Conservation (phyloP, 148 eudicot genomes). For the Cornus controversa region DNA sequence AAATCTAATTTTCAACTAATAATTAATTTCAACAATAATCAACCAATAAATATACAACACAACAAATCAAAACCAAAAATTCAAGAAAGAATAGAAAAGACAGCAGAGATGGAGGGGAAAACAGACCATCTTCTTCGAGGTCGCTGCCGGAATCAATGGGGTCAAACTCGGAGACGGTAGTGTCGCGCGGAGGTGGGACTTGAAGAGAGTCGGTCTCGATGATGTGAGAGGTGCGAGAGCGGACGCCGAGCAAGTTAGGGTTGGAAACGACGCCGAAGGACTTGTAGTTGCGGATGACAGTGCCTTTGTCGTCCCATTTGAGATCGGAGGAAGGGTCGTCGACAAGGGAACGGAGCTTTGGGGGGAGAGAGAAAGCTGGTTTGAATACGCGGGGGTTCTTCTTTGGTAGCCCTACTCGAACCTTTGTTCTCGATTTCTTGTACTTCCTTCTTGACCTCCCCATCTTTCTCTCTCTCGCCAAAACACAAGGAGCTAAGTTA, state of each 20-base stretch:
- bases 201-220: conserved; percentile 71
- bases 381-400: conserved; percentile 70
- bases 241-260: conserved; percentile 75
- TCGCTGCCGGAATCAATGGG: conserved; percentile 78
- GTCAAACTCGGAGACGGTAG: conserved; percentile 44
- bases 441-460: conserved; percentile 86
- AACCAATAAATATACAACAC: not conserved
- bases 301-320: conserved; percentile 79
- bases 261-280: conserved; percentile 82
- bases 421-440: conserved; percentile 72
- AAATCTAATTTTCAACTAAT: not conserved
- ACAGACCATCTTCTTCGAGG: conserved; percentile 91
- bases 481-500: too few species aligned
- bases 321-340: conserved; percentile 54
- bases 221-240: conserved; percentile 64
- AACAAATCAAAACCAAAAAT: not conserved
- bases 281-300: conserved; percentile 79
- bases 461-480: conserved; percentile 36
- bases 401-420: conserved; percentile 72
- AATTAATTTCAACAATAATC: not conserved
- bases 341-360: conserved; percentile 63
- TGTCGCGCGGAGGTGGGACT: conserved; percentile 43
- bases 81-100: not conserved
- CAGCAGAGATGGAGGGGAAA: not conserved
- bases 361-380: conserved; percentile 76